phyloP scores from a whole-genome alignment of 2,329 filamentous ascomycete species.

The Penicillium sp. region DNA sequence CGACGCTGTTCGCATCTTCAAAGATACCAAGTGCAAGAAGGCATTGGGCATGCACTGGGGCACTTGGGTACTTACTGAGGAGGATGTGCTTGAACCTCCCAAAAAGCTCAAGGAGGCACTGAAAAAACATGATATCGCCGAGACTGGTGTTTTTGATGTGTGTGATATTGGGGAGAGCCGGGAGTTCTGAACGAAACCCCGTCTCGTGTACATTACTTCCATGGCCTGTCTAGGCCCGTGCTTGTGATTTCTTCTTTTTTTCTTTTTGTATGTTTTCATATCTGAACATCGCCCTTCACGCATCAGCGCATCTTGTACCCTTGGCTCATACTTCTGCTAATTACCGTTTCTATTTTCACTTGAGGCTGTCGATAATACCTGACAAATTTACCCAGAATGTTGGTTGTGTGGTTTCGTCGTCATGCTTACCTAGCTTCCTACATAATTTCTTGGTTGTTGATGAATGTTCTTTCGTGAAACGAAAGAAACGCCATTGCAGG shows the following conservation, averaged over 20 bases:
- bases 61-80: conserved; percentile 72
- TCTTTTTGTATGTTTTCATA: not conserved
- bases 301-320: not conserved
- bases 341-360: not conserved
- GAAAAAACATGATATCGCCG: conserved; percentile 55
- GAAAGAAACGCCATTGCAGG: no score
- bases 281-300: not conserved
- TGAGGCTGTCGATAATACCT: no score
- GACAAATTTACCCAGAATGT: no score
- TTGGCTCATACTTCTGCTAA: not conserved
- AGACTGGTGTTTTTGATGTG: conserved; percentile 68
- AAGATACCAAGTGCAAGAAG: conserved; percentile 65
- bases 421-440: not conserved
- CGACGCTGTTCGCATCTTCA: conserved; percentile 82
- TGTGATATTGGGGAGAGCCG: conserved; percentile 77
- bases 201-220: not conserved
- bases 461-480: not conserved
- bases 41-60: conserved; percentile 92
- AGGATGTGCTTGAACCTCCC: conserved; percentile 79
- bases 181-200: conserved; percentile 50
- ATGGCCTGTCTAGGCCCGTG: not conserved
- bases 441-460: not conserved
- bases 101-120: conserved; percentile 62
- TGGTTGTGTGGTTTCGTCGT: no score
- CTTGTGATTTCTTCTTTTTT: not conserved